Evolutionary conservation across 2,329 filamentous ascomycete genomes (phyloP).

Genomic region (Fusarium cicatricum): DNA sequence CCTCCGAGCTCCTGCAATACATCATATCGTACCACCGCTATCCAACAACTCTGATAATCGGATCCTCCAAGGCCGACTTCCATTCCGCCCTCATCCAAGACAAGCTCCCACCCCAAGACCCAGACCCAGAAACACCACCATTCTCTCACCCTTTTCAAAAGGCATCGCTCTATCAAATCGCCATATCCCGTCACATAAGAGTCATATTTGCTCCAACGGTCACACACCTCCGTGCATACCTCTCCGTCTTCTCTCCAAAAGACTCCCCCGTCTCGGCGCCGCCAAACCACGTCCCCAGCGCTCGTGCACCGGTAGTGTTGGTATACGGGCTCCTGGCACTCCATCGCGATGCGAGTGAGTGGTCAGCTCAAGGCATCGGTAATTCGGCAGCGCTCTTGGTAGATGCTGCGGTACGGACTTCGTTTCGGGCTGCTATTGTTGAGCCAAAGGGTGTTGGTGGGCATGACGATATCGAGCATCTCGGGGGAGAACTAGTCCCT

Average conservation of each 20-base stretch:
- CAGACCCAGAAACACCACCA: neutral
- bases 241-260: constrained; percentile 63
- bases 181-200: constrained; percentile 72
- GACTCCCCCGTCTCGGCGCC: constrained; percentile 51
- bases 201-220: constrained; percentile 79
- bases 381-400: constrained; percentile 69
- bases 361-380: constrained; percentile 77
- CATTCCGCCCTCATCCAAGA: constrained; percentile 64
- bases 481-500: constrained; percentile 64
- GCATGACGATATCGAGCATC: constrained; percentile 43
- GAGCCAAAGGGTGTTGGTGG: constrained; percentile 52
- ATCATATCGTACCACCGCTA: constrained; percentile 64
- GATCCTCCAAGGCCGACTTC: constrained; percentile 71
- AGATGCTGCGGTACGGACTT: constrained; percentile 62
- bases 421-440: constrained; percentile 55
- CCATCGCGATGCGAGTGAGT: constrained; percentile 74
- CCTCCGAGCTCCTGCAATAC: constrained; percentile 70
- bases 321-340: constrained; percentile 71
- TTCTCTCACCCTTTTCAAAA: constrained; percentile 55
- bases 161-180: constrained; percentile 73
- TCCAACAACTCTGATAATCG: constrained; percentile 75
- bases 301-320: constrained; percentile 57
- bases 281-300: constrained; percentile 36
- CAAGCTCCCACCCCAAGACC: constrained; percentile 22
- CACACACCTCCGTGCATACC: constrained; percentile 77